Conservation (phyloP, 306 rosid species). For the Carpinus fangiana region DNA sequence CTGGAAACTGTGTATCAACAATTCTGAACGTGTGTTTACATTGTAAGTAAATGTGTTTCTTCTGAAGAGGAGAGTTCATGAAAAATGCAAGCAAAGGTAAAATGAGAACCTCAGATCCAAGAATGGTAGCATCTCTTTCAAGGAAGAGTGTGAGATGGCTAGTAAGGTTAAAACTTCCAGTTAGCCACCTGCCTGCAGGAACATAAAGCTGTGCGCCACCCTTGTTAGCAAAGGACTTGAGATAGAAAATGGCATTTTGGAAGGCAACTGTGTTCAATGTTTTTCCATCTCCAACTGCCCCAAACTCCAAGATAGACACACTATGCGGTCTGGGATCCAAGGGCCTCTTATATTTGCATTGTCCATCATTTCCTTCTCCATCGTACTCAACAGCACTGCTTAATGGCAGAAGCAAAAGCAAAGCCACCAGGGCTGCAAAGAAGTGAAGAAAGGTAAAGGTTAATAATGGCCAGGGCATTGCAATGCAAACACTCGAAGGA, state of each 20-base stretch:
- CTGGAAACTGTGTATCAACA: too few relatives aligned
- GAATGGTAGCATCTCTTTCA: constrained; percentile 57
- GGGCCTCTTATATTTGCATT: constrained; percentile 28
- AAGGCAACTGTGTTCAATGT: constrained; percentile 64
- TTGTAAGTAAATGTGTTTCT: neutral
- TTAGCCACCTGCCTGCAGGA: constrained; percentile 69
- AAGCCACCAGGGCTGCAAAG: constrained; percentile 26
- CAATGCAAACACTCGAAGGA: neutral
- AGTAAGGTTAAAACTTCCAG: constrained; percentile 64
- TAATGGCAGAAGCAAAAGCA: constrained; percentile 42
- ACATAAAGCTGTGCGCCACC: constrained; percentile 76
- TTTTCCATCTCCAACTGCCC: constrained; percentile 76
- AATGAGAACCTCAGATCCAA: constrained; percentile 59
- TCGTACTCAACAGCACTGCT: constrained; percentile 31
- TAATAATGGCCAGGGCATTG: constrained; percentile 10
- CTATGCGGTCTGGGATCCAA: constrained; percentile 61
- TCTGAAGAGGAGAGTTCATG: neutral
- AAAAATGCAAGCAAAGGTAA: neutral
- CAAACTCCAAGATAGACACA: constrained; percentile 64
- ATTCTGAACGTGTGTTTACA: too few relatives aligned
- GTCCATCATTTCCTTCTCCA: constrained; percentile 29
- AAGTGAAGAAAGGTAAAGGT: constrained; percentile 3
- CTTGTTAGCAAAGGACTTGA: constrained; percentile 68
- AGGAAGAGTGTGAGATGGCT: constrained; percentile 75
- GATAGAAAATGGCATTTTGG: constrained; percentile 70